Evolutionary conservation across 257 asterid species (phyloP).

Genomic region (Jaltomata sinuosa): DNA sequence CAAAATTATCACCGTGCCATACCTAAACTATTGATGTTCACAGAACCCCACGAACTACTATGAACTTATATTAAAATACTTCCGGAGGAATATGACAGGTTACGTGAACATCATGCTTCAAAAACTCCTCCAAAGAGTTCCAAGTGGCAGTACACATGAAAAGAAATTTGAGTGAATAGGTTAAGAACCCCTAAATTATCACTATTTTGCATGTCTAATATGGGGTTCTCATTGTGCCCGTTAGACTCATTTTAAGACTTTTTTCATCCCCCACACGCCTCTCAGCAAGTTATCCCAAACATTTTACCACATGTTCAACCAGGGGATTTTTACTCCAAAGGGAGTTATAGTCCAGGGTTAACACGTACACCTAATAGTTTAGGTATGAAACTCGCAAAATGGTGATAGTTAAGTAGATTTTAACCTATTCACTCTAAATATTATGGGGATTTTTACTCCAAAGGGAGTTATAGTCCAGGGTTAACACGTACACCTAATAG

Average conservation of each 20-base stretch:
- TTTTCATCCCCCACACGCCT: not conserved
- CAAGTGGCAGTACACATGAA: not conserved
- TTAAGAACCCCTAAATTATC: not conserved
- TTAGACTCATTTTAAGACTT: not conserved
- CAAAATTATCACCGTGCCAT: not conserved
- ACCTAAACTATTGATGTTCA: not conserved
- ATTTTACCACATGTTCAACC: not conserved
- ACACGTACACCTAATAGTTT: not conserved
- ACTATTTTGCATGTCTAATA: not conserved
- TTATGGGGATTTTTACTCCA: no score
- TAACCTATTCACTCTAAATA: not conserved
- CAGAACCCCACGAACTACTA: not conserved
- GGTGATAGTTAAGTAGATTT: not conserved
- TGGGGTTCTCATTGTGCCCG: not conserved
- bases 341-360: not conserved
- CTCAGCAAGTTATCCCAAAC: not conserved
- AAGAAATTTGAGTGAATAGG: not conserved
- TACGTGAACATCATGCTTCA: not conserved
- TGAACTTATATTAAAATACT: not conserved
- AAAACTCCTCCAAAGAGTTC: not conserved
- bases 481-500: no score
- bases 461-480: no score
- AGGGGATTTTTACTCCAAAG: not conserved
- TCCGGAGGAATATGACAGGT: not conserved
- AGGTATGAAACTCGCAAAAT: not conserved